Base-by-base conservation (phyloP, 192 early-diverging fungal genomes). In the Coemansia umbellata region DNA sequence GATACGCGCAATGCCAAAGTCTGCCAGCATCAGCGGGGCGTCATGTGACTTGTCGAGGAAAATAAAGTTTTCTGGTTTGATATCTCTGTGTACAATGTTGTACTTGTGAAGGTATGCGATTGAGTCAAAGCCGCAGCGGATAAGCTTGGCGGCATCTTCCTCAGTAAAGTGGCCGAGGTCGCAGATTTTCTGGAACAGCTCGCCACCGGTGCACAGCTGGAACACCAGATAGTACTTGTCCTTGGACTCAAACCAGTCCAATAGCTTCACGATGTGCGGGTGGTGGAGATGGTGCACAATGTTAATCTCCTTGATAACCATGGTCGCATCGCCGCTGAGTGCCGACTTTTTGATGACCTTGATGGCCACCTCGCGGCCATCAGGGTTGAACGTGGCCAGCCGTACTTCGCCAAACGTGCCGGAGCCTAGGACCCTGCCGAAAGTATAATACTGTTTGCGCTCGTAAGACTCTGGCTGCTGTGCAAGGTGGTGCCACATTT, bases 301-400 rank as follows among this genome's bases (percentile, higher is more conserved):
- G 30, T 90, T 80, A 66, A 97, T 92, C 70, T 98, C 95, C 66
- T 90, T 88, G 37, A 87, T 59, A 10, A 97, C 92, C 89, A 97
- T 88, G 31, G 86, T 80, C 55, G 87, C 91, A 51, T 93, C 85
- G 33, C 85, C 87, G 26, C 64, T 83, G 52, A 94, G 85, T 4
- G 86, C 81, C 50, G 83, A 81, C 66, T 96, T 95, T 64, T 83
- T 84, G 69, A 97, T 96, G 37, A 97, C 84, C 68, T 97, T 97
- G 58, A 94, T 81, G 0, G 95, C 95, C 19, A 91, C 91, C 23
- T 83, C 78, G 21, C 86, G 82, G 11, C 86, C 83, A 17, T 87
- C 84, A n/a, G 80, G 82, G 41, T 87, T 81, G 8, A 81, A 73
- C 5, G 47, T 73, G n/a, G 87, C 85, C 53, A 79, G 58, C 47